These are phyloP conservation scores for Chalaropsis thielavioides DNA, from an alignment of 2,329 filamentous ascomycete genomes.

Conservation along the genomic window DNA sequence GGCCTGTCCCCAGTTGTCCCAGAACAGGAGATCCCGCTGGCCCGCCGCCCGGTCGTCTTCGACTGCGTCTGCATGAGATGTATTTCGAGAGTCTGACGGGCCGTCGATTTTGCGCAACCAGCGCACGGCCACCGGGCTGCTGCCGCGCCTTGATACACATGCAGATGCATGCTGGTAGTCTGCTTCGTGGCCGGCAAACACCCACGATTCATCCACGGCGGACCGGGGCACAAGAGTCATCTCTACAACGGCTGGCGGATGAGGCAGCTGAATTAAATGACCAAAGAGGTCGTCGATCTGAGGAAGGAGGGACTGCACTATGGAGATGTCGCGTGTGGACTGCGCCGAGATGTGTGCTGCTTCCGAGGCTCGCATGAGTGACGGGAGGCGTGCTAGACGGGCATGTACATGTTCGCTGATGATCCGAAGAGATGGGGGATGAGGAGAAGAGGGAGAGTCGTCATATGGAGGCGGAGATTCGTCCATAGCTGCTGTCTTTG, in stretches of 20 bases:
- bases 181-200: conserved; percentile 24
- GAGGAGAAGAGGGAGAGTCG: not conserved
- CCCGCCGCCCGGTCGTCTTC: not conserved
- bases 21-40: conserved; percentile 28
- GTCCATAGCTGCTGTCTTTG: not conserved
- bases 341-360: conserved; percentile 25
- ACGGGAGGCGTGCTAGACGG: conserved; percentile 27
- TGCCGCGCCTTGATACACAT: not conserved
- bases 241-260: conserved; percentile 27
- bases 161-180: not conserved
- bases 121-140: not conserved
- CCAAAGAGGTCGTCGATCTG: conserved; percentile 30
- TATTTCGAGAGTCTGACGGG: not conserved
- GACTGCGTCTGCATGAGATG: too few species aligned
- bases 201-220: conserved; percentile 28
- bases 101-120: not conserved
- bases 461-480: conserved; percentile 11
- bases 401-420: conserved; percentile 22
- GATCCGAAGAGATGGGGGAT: not conserved
- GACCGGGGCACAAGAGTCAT: conserved; percentile 32
- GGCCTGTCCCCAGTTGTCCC: conserved; percentile 34
- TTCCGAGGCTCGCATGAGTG: conserved; percentile 26
- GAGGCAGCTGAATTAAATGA: conserved; percentile 25
- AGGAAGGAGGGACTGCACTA: conserved; percentile 29
- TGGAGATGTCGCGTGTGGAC: conserved; percentile 27